These are phyloP conservation scores for Aspergillus avenaceus DNA, from an alignment of 495 filamentous ascomycete genomes.

Conservation along the genomic window DNA sequence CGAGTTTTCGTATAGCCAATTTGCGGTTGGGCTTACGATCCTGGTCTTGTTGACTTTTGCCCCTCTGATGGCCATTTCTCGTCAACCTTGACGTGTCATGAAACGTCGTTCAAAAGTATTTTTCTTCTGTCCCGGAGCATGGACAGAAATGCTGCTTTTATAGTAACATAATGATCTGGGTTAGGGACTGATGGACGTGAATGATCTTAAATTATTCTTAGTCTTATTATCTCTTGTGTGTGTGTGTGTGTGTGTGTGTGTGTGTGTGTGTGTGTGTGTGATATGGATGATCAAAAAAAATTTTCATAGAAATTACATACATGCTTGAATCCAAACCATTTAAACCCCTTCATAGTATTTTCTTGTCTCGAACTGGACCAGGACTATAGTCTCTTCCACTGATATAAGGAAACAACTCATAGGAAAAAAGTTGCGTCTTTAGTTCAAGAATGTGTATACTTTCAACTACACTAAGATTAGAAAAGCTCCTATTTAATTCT, in stretches of 20 bases:
- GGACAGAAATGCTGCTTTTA: slow-evolving; percentile 12
- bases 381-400: no score
- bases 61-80: neutral
- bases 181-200: slow-evolving; percentile 24
- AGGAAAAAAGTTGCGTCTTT: no score
- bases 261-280: no score
- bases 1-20: slow-evolving; percentile 2
- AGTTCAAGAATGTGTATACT: no score
- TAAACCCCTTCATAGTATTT: no score
- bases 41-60: slow-evolving; percentile 7
- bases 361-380: no score
- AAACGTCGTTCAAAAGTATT: slow-evolving; percentile 11
- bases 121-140: slow-evolving; percentile 10
- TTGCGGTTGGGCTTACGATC: slow-evolving; percentile 22
- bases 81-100: slow-evolving; percentile 5
- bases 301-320: neutral
- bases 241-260: no score
- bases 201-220: no score
- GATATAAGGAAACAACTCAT: no score
- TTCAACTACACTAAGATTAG: no score
- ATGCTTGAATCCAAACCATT: slow-evolving; percentile 4
- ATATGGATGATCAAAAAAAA: slow-evolving; percentile 13
- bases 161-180: slow-evolving; percentile 23
- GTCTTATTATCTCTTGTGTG: slow-evolving; percentile 14
- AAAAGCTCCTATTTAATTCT: no score